Evolutionary conservation across 345 rosid genomes (phyloP), one percentile per base, ranked within the genome.

Genomic region (Citrus hindsii): DNA sequence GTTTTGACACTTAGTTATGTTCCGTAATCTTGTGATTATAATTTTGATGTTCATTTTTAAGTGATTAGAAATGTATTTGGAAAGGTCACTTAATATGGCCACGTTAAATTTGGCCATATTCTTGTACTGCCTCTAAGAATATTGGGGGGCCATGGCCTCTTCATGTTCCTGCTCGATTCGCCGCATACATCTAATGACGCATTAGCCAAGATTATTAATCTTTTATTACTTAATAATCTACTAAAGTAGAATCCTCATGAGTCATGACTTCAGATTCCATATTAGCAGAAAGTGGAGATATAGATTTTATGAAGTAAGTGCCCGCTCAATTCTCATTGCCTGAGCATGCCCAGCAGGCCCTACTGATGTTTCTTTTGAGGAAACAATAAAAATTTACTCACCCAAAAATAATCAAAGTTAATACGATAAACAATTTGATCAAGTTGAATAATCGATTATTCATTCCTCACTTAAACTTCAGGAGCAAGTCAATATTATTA

Each of bases 81-180:
- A 67, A 65, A 28, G 79, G 73, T 55, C 73, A 76, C 16, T 66
- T 66, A 65, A 32, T 76, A 64, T 24, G 72, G 33, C 30, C 35
- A 61, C 25, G 62, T 24, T 25, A 73, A 74, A 74, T 56, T 55
- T 63, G 61, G 38, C 65, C 48, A 6, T 3, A 38, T n/a, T 35
- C 53, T n/a, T 65, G 25, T 5, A 65, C 51, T 84, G 85, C 68
- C 90, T 78, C 86, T 86, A 69, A 86, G 67, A 76, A 51, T 79
- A 80, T n/a, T 69, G 83, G 86, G 87, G 84, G 81, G 87, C 75
- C 92, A 68, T 61, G 77, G 63, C 74, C 79, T 68, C 63, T 81
- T 69, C 46, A 33, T 28, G 60, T 37, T 77, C 80, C 63, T 33
- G 37, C 67, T n/a, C 88, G 61, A 78, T 40, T 85, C 71, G 87